phyloP scores from a whole-genome alignment of 164 flowering plant species.

The Liquidambar formosana region DNA sequence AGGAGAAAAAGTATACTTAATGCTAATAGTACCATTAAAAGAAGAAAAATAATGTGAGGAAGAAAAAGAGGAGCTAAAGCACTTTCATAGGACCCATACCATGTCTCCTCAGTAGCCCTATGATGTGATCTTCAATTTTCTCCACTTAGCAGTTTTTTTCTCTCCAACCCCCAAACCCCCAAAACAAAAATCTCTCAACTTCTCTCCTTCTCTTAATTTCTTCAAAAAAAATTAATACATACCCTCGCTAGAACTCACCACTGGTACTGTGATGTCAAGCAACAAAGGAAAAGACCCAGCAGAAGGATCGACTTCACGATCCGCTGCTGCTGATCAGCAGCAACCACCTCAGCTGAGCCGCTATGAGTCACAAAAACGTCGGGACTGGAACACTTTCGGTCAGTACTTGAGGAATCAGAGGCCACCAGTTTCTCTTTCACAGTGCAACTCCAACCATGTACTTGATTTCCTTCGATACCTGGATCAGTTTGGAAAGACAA shows the following conservation, averaged over 20 bases:
- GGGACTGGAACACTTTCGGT: constrained; percentile 67
- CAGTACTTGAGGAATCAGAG: constrained; percentile 61
- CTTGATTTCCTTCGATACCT: constrained; percentile 56
- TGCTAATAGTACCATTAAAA: constrained; percentile 39
- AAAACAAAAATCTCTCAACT: constrained; percentile 1
- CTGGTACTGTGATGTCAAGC: constrained; percentile 28
- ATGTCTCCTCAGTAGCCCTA: constrained; percentile 32
- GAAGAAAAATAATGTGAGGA: constrained; percentile 33
- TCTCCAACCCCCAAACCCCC: constrained; percentile 1
- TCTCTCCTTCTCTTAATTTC: not conserved
- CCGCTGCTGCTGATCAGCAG: constrained; percentile 20
- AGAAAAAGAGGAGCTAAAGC: constrained; percentile 41
- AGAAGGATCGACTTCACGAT: constrained; percentile 32
- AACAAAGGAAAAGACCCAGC: constrained; percentile 32
- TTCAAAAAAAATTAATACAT: too few species aligned
- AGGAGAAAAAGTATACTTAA: constrained; percentile 18
- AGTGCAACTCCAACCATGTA: constrained; percentile 52
- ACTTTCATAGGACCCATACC: constrained; percentile 44
- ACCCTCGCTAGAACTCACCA: too few species aligned
- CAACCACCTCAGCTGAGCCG: constrained; percentile 43
- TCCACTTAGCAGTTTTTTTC: not conserved
- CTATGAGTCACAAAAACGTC: constrained; percentile 60
- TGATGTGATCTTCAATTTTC: constrained; percentile 22
- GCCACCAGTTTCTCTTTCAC: constrained; percentile 47
- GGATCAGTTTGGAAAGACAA: constrained; percentile 65